phyloP scores from a whole-genome alignment of 176 grass and related monocot species.

The Hordeum marinum region DNA sequence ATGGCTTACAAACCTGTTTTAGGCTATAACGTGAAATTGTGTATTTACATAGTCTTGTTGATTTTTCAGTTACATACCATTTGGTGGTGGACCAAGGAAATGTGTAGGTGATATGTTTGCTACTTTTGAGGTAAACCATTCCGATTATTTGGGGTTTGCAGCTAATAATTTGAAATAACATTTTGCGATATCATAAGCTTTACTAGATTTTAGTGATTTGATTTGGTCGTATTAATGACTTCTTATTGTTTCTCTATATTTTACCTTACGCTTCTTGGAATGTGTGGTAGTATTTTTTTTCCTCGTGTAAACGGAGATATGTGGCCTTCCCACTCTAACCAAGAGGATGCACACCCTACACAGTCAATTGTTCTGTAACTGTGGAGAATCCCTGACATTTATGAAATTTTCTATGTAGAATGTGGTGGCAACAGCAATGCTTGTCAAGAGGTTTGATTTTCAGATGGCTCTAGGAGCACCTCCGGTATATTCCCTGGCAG shows the following conservation, averaged over 20 bases:
- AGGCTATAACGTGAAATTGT: slow-evolving; percentile 10
- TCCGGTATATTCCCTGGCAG: slow-evolving; percentile 40
- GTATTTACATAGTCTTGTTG: slow-evolving; percentile 12
- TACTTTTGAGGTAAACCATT: slow-evolving; percentile 80
- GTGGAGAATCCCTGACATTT: background rate
- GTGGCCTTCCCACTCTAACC: background rate
- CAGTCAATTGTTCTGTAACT: background rate
- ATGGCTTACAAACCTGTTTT: background rate
- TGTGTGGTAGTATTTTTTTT: background rate
- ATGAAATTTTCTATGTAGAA: slow-evolving; percentile 41
- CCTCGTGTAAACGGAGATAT: background rate
- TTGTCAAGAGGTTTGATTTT: slow-evolving; percentile 89
- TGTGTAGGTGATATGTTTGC: slow-evolving; percentile 98
- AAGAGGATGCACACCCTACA: background rate
- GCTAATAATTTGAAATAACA: background rate
- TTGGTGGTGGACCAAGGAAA: slow-evolving; percentile 96
- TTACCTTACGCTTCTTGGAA: background rate
- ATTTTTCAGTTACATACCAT: slow-evolving; percentile 92
- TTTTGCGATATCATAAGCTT: background rate
- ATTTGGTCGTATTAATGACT: background rate
- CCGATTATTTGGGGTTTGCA: background rate
- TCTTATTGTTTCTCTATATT: background rate
- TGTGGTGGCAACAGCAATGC: slow-evolving; percentile 88
- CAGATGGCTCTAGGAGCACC: slow-evolving; percentile 79
- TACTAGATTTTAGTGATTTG: background rate